Evolutionary conservation across 176 grass and related monocot species (phyloP), one percentile per base, ranked within the genome.

Genomic region (Ampelocalamus luodianensis): DNA sequence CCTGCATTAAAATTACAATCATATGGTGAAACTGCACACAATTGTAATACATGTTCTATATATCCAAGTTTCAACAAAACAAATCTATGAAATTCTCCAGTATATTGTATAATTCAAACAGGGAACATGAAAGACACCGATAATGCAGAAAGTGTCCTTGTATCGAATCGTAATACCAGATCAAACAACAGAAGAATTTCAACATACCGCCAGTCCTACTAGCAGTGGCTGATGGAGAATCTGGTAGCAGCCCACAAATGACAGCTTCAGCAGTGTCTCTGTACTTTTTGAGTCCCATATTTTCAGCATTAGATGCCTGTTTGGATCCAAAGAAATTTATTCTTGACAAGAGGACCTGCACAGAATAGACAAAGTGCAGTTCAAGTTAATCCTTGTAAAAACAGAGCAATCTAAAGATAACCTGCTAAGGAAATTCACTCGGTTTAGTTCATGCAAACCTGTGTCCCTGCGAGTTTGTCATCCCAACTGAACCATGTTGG

Each of bases 401-500:
- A 89, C 23, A 72, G 32, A 1, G 6, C 71, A 65, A 6, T 34
- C 27, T 22, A 61, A 78, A 16, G 79, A 22, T 53, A 88, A 38
- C 12, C 11, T 63, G 44, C 45, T 83, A 68, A 38, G 13, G 10
- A 36, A 59, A 86, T 75, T 59, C 48, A 68, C 5, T 59, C 0
- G 16, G 60, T 72, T 76, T 11, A 74, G 69, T 80, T 56, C 38
- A 27, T 79, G 56, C 82, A 51, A 87, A 93, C 96, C 93, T 99
- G 96, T 71, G 96, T 96, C 58, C 96, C 96, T 4, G 96, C 88
- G 72, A 86, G 92, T 86, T 99, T 99, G 83, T 99, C 93, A 86
- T 99, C 93, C 96, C 96, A 99, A 71, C 96, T 99, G 85, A 99
- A 99, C 96, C 96, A 99, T 50, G 96, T 96, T 72, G 96, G 96